Evolutionary conservation across 164 flowering plant genomes (phyloP).

Genomic region (Dillenia turbinata): DNA sequence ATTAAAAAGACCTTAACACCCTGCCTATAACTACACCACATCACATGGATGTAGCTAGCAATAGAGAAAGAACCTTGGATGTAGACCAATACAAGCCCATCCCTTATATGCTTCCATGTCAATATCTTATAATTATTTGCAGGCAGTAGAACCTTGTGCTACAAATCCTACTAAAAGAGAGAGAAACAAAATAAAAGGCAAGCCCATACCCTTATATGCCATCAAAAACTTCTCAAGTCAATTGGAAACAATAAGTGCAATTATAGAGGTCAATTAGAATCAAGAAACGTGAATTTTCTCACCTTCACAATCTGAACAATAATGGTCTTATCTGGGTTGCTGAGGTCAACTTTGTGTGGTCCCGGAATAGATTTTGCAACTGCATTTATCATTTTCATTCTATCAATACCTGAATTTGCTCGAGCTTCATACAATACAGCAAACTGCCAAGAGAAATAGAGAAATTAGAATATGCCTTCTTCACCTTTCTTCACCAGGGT

Average conservation of each 20-base stretch:
- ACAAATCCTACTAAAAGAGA: not conserved
- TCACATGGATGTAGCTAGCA: too few species aligned
- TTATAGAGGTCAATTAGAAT: slow-evolving; percentile 5
- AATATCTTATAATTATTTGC: too few species aligned
- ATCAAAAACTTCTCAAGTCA: not conserved
- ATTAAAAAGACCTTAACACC: too few species aligned
- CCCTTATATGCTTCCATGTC: too few species aligned
- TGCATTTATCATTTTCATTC: slow-evolving; percentile 73
- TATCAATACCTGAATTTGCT: slow-evolving; percentile 84
- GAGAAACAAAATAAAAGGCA: not conserved
- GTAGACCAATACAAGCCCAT: too few species aligned
- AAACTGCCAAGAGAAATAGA: slow-evolving; percentile 50
- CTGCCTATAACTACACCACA: too few species aligned
- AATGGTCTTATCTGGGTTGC: slow-evolving; percentile 75
- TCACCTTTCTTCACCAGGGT: too few species aligned
- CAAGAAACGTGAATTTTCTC: slow-evolving; percentile 4
- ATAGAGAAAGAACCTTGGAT: too few species aligned
- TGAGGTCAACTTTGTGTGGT: slow-evolving; percentile 90
- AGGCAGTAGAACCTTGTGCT: not conserved
- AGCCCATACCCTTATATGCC: not conserved
- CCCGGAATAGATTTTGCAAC: slow-evolving; percentile 90
- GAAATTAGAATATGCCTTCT: too few species aligned
- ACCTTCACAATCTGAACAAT: slow-evolving; percentile 84
- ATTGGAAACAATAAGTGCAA: not conserved
- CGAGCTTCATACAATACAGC: slow-evolving; percentile 88